A percentile compares a stretch with the other conserved stretches of the same genome.
Evolutionary conservation across 805 yeast species (phyloP).

Genomic region (Candida ponderosae): DNA sequence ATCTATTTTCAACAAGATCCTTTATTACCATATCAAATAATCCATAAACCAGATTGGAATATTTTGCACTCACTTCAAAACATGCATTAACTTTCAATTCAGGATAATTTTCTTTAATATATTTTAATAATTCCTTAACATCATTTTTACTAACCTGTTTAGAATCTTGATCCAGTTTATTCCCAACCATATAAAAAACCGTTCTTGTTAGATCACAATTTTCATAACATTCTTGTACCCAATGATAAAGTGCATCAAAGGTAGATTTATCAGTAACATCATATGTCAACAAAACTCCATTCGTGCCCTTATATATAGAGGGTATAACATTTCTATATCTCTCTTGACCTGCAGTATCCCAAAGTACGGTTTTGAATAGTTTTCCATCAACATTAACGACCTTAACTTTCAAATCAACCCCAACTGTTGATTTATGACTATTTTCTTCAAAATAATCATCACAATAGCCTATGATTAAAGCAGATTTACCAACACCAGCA

Average conservation of each 20-base stretch:
- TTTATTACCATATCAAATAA: conserved; percentile 30
- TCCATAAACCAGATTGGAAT: conserved; percentile 28
- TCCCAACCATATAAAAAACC: conserved; percentile 37
- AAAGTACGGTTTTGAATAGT: conserved; percentile 34
- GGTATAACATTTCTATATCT: conserved; percentile 39
- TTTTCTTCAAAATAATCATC: conserved; percentile 27
- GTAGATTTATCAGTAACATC: conserved; percentile 32
- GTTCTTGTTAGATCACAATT: conserved; percentile 24
- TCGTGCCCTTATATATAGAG: conserved; percentile 36
- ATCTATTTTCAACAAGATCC: conserved; percentile 32
- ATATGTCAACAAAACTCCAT: conserved; percentile 36
- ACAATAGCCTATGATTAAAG: conserved; percentile 35
- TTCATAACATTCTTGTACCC: conserved; percentile 35
- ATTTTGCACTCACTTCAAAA: conserved; percentile 40
- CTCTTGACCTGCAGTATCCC: conserved; percentile 49
- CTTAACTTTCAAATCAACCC: conserved; percentile 38
- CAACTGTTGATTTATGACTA: conserved; percentile 32
- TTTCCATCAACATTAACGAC: conserved; percentile 35
- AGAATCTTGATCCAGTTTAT: conserved; percentile 30
- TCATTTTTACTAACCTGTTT: conserved; percentile 32
- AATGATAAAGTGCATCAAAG: conserved; percentile 29
- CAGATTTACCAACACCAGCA: conserved; percentile 42
- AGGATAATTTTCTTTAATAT: conserved; percentile 21
- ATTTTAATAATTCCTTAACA: conserved; percentile 24
- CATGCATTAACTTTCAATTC: conserved; percentile 30